Evolutionary conservation across 140 eudicot species (phyloP).

Genomic region (Eryngium alpinum): DNA sequence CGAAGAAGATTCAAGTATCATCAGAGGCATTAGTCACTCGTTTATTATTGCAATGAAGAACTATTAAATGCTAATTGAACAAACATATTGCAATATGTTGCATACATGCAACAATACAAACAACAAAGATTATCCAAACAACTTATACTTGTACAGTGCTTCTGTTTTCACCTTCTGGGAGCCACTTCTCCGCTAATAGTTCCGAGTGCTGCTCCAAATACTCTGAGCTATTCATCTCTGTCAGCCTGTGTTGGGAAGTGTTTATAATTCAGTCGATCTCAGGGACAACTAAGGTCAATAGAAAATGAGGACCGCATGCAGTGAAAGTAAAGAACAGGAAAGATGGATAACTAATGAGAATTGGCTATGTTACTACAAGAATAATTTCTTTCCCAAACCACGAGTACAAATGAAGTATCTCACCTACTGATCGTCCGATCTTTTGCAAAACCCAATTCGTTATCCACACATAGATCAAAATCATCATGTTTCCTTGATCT

Average conservation of each 20-base stretch:
- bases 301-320: not conserved
- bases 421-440: conserved; percentile 89
- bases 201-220: conserved; percentile 69
- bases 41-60: no score
- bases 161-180: conserved; percentile 18
- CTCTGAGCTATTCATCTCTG: conserved; percentile 90
- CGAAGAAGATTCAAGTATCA: no score
- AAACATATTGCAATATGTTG: not conserved
- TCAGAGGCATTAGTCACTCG: no score
- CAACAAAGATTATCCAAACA: not conserved
- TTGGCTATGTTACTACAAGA: no score
- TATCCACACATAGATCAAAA: conserved; percentile 81
- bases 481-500: conserved; percentile 82
- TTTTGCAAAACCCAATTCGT: conserved; percentile 79
- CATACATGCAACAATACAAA: not conserved
- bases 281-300: no score
- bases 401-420: not conserved
- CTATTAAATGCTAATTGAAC: not conserved
- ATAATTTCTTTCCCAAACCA: not conserved
- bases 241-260: conserved; percentile 41
- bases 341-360: no score
- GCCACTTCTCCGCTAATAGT: conserved; percentile 35
- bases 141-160: conserved; percentile 32
- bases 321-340: not conserved
- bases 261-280: not conserved